Evolutionary conservation across 2,329 filamentous ascomycete genomes (phyloP).

Genomic region (Pseudogymnoascus sp.): DNA sequence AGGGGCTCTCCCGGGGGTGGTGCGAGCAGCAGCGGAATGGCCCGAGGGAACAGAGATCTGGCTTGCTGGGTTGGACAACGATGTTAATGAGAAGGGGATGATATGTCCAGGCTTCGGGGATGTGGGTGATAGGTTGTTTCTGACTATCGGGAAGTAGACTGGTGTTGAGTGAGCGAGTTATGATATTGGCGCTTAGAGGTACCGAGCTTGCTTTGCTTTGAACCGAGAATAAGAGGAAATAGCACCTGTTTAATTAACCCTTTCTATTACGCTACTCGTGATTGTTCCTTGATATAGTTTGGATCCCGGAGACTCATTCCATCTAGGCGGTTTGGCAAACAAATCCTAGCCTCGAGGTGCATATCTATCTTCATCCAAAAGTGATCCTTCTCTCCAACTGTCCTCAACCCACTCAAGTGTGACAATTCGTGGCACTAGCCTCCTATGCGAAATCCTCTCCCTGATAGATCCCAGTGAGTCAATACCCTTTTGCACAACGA

Average conservation of each 20-base stretch:
- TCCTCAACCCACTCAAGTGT: constrained; percentile 65
- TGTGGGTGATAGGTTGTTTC: constrained; percentile 80
- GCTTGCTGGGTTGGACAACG: constrained; percentile 70
- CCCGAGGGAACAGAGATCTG: constrained; percentile 70
- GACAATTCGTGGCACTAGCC: constrained; percentile 61
- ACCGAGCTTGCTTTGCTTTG: neutral
- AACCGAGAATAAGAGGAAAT: neutral
- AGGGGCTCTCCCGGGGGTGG: constrained; percentile 64
- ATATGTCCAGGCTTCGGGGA: constrained; percentile 85
- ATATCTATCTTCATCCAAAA: constrained; percentile 70
- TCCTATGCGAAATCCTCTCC: constrained; percentile 37
- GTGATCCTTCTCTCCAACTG: constrained; percentile 71
- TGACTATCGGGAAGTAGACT: constrained; percentile 73
- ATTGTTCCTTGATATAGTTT: neutral
- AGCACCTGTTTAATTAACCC: neutral
- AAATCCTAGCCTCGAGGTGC: constrained; percentile 12
- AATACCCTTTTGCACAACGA: constrained; percentile 47
- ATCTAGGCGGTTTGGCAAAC: neutral
- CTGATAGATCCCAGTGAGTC: constrained; percentile 29
- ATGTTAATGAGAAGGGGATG: constrained; percentile 75
- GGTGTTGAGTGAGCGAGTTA: neutral
- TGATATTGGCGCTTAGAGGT: neutral
- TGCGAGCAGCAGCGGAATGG: constrained; percentile 69
- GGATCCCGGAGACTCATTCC: neutral
- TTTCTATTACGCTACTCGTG: neutral